Percentiles rank a stretch among this genome's conserved stretches.
Evolutionary conservation across 768 basidiomycete genomes (phyloP).

Genomic region (Amanita phalloides): DNA sequence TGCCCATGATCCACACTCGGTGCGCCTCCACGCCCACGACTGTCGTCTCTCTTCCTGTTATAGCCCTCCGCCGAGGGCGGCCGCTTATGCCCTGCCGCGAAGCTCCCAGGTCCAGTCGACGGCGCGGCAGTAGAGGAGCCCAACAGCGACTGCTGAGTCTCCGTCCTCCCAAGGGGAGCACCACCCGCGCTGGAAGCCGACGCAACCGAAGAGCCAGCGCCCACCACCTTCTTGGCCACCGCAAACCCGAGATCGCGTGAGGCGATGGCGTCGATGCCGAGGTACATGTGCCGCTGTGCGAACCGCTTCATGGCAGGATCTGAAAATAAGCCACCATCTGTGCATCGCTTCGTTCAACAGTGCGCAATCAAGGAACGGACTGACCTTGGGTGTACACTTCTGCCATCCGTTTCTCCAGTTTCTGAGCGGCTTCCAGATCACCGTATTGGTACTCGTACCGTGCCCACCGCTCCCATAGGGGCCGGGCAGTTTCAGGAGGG

Average conservation of each 20-base stretch:
- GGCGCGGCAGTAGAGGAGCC: slow-evolving; percentile 4
- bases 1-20: slow-evolving; percentile 20
- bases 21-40: slow-evolving; percentile 11
- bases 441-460: slow-evolving; percentile 93
- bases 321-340: slow-evolving; percentile 18
- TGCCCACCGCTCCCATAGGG: slow-evolving; percentile 95
- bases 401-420: slow-evolving; percentile 81
- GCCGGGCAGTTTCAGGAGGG: slow-evolving; percentile 65
- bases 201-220: slow-evolving; percentile 2
- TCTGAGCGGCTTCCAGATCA: slow-evolving; percentile 79
- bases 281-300: slow-evolving; percentile 76
- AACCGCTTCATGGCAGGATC: slow-evolving; percentile 88
- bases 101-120: not conserved
- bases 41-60: slow-evolving; percentile 19
- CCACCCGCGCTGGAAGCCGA: not conserved
- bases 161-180: slow-evolving; percentile 18
- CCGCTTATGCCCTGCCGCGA: slow-evolving; percentile 16
- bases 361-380: slow-evolving; percentile 12
- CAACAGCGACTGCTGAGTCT: slow-evolving; percentile 23
- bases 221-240: slow-evolving; percentile 27
- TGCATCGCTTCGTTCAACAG: slow-evolving; percentile 4
- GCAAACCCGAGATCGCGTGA: slow-evolving; percentile 81
- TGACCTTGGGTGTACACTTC: slow-evolving; percentile 81
- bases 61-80: slow-evolving; percentile 23
- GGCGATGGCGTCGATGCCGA: slow-evolving; percentile 82